Evolutionary conservation across 495 filamentous ascomycete genomes (phyloP), one percentile per base, ranked within the genome.

Genomic region (Xylaria bambusicola): DNA sequence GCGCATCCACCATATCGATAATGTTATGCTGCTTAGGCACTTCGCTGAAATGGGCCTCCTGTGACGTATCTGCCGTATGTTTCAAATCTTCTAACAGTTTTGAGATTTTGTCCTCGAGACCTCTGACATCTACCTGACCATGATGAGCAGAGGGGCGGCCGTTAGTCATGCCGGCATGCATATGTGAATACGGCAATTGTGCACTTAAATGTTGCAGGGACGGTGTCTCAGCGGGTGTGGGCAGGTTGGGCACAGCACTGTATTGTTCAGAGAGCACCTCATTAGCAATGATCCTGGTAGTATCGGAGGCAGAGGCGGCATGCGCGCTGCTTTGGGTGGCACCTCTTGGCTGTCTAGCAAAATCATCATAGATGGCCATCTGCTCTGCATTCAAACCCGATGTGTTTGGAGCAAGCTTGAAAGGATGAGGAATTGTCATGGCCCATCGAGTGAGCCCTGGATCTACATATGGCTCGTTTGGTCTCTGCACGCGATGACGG

Each of bases 351-450:
- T 93, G 90, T 42, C 92, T 82, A 5, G 89, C 91, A 72, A 99
- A 99, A 44, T 97, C 92, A 60, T 96, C 91, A 63, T 98, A 99
- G 42, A 99, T 93, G 13, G 88, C 89, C 77, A 97, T 84, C 69
- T 99, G 94, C 64, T 97, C 90, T 47, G 87, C 80, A 63, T 96
- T 98, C 29, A 99, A 77, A 6, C 95, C 94, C 15, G 71, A 52
- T 20, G 71, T 58, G 35, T 46, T 76, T 13, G 86, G 84, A 44
- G 84, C 83, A 65, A 94, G 83, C 58, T 92, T 89, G 77, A 88
- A 98, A 6, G 93, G 93, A 62, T 92, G 87, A 0, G 93, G 91
- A 58, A 99, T 96, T 27, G 88, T 90, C 66, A 88, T 83, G 10
- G 92, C 87, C 89, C 92, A 97, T 29, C 88, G 86, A 67, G 86